Conservation (phyloP, 352 stramenopile species). For the Globisporangium viniferum region DNA sequence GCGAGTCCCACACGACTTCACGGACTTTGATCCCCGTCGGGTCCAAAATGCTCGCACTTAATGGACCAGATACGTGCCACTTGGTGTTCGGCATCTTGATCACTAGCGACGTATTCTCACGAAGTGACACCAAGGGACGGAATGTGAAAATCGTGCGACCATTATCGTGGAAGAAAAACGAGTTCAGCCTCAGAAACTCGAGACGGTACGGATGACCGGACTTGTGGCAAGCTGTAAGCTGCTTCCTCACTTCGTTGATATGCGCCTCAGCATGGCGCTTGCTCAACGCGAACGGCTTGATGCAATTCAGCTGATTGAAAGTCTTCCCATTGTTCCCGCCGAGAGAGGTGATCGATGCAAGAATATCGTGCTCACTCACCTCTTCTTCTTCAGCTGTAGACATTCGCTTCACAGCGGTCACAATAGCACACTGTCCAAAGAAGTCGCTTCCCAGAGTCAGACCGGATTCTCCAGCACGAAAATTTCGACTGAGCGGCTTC, state of each 20-base stretch:
- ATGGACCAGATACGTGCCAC: slow-evolving; percentile 30
- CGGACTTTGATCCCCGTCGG: slow-evolving; percentile 24
- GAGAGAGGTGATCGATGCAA: slow-evolving; percentile 36
- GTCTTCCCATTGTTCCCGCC: slow-evolving; percentile 23
- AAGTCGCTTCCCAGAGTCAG: slow-evolving; percentile 49
- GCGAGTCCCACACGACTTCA: slow-evolving; percentile 47
- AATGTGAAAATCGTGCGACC: slow-evolving; percentile 41
- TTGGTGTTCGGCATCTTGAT: slow-evolving; percentile 48
- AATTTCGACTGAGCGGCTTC: slow-evolving; percentile 27
- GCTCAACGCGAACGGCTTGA: slow-evolving; percentile 42
- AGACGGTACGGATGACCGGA: slow-evolving; percentile 39
- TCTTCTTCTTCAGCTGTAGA: slow-evolving; percentile 22
- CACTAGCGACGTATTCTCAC: slow-evolving; percentile 21
- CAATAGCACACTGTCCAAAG: slow-evolving; percentile 52
- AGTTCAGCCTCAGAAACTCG: slow-evolving; percentile 54
- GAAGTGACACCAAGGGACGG: slow-evolving; percentile 28
- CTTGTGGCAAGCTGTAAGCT: slow-evolving; percentile 28
- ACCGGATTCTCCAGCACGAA: slow-evolving; percentile 33
- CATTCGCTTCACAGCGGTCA: slow-evolving; percentile 28
- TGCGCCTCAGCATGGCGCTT: slow-evolving; percentile 27
- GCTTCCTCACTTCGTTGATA: slow-evolving; percentile 28
- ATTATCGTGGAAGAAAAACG: slow-evolving; percentile 48
- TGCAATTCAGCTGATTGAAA: slow-evolving; percentile 40
- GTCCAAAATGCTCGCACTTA: slow-evolving; percentile 26
- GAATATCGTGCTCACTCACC: slow-evolving; percentile 32